These are phyloP conservation scores for Zea luxurians DNA, from an alignment of 176 grass and related monocot genomes.

Conservation along the genomic window DNA sequence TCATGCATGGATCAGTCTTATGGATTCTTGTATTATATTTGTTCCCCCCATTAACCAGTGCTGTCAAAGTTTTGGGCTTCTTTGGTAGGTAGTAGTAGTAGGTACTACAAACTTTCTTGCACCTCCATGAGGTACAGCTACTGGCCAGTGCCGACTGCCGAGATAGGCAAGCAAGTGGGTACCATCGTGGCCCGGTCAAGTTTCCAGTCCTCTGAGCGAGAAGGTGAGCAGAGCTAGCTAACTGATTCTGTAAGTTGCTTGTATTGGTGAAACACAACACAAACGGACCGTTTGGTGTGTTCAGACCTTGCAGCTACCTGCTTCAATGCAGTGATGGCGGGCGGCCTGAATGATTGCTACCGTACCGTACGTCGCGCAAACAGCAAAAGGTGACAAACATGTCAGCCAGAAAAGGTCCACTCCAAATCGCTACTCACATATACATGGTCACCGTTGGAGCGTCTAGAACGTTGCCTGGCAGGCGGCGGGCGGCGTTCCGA, in stretches of 20 bases:
- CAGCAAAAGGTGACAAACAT: neutral
- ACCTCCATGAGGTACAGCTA: neutral
- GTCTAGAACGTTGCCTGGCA: neutral
- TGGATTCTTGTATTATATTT: conserved; percentile 37
- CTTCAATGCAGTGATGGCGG: neutral
- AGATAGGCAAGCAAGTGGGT: neutral
- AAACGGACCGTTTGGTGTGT: neutral
- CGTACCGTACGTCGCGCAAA: neutral
- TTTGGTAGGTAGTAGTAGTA: neutral
- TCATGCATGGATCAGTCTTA: conserved; percentile 27
- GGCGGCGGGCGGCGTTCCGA: neutral
- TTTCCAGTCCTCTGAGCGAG: neutral
- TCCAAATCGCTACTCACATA: neutral
- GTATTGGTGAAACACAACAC: neutral
- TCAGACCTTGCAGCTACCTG: neutral
- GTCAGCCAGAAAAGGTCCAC: conserved; percentile 6
- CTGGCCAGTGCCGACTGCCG: neutral
- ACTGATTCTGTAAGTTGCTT: neutral
- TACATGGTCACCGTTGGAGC: neutral
- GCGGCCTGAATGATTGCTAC: neutral
- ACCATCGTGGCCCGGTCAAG: neutral
- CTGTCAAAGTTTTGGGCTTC: conserved; percentile 14
- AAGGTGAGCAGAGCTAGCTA: neutral
- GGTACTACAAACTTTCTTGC: neutral
- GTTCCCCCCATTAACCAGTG: neutral